These are phyloP conservation scores for Phytophthora kernoviae DNA, from an alignment of 352 stramenopile species.

Conservation along the genomic window DNA sequence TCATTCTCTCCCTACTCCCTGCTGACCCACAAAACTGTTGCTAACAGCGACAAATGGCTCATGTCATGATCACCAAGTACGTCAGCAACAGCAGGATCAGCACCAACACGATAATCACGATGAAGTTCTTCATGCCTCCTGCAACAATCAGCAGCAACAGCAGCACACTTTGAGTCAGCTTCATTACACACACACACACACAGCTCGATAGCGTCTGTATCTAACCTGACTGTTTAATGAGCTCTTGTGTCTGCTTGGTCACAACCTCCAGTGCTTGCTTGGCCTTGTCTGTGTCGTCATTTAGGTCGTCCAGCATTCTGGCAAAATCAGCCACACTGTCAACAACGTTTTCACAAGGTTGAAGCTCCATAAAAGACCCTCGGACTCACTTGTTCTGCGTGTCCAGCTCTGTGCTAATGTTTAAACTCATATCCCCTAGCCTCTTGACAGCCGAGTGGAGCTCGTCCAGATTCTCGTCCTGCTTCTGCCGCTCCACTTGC, in stretches of 20 bases:
- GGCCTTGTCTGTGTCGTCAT: constrained; percentile 82
- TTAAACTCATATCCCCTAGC: constrained; percentile 81
- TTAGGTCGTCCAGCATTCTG: constrained; percentile 87
- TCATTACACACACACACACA: neutral
- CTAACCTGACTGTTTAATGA: constrained; percentile 86
- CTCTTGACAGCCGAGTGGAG: constrained; percentile 81
- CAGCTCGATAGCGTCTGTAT: no score
- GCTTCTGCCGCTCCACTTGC: constrained; percentile 79
- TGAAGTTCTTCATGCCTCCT: constrained; percentile 88
- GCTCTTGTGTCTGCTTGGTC: constrained; percentile 87
- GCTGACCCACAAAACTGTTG: neutral
- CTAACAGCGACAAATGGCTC: constrained; percentile 15
- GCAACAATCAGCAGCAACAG: neutral
- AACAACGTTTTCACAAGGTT: neutral
- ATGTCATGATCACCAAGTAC: constrained; percentile 90
- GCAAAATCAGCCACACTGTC: constrained; percentile 5
- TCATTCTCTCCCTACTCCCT: constrained; percentile 31
- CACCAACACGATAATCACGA: constrained; percentile 87
- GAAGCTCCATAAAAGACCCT: constrained; percentile 7
- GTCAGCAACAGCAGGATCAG: constrained; percentile 85
- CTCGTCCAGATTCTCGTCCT: constrained; percentile 83
- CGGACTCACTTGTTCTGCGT: constrained; percentile 74
- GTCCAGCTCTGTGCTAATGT: constrained; percentile 85
- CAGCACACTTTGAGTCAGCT: constrained; percentile 1
- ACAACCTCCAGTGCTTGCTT: constrained; percentile 73